Base-by-base conservation (phyloP, 306 rosid species). In the Mimosa bimucronata region DNA sequence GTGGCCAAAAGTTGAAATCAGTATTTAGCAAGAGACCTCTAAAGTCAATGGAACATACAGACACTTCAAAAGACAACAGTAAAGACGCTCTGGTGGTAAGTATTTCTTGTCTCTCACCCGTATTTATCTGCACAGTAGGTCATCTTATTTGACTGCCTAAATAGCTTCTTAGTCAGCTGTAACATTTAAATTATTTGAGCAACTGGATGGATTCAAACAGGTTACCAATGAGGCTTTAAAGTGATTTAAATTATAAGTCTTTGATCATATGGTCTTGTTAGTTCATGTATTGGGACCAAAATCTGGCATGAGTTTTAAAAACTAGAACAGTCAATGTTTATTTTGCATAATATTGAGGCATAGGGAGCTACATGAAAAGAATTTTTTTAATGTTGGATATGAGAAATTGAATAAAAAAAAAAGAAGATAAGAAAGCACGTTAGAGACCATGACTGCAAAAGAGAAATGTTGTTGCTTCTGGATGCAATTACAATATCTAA, bases 61-160 rank as follows among this genome's bases (percentile, higher is more conserved):
- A 83, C 75, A 88, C 87, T 66, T 87, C 92, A 18, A 75, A 82
- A 71, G 67, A 23, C 57, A 37, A 75, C 44, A 77, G 79, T 23
- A 88, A 87, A 71, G 92, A 92, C 80, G 61, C 88, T 77, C 82
- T 89, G 53, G 88, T 91, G 55, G 92, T 92, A 77, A 75, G 80
- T 74, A 19, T 53, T 9, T n/a, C 53, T 26, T 66, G 37, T 68
- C 78, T 74, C 74, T 69, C 10, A 70, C 34, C 74, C 60, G 52
- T 62, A 23, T 48, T 40, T 40, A 48, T 74, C 34, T 60, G 70
- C 61, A 67, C 3, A 26, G 58, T 58, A 62, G 44, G 53, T 45
- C 50, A 34, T 6, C 38, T 34, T 34, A 34, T 34, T 34, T 34
- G 38, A 34, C 38, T 6, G 38, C 38, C 38, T 2, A 34, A 34